These are phyloP conservation scores for Marasmius sp. DNA, from an alignment of 1,284 basidiomycete species.

Conservation along the genomic window DNA sequence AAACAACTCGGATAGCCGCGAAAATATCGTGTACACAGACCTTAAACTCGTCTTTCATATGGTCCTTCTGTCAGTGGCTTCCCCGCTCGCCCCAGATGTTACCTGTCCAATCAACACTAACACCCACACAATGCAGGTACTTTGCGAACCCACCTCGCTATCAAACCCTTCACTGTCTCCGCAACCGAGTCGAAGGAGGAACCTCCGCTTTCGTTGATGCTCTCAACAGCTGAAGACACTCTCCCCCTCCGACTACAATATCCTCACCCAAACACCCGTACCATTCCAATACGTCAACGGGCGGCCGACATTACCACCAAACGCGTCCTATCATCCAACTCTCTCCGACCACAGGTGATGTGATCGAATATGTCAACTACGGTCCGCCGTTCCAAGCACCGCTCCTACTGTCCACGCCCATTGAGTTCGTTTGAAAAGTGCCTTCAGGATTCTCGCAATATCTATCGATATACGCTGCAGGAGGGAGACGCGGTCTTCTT, in stretches of 20 bases:
- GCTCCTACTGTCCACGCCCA: conserved; percentile 50
- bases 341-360: conserved; percentile 21
- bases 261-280: conserved; percentile 66
- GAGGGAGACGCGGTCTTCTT: conserved; percentile 92
- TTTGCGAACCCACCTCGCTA: conserved; percentile 88
- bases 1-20: conserved; percentile 57
- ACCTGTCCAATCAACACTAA: neutral
- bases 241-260: conserved; percentile 57
- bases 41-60: conserved; percentile 89
- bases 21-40: conserved; percentile 96
- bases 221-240: conserved; percentile 52
- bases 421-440: conserved; percentile 64
- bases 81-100: conserved; percentile 12
- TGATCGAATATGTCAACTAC: conserved; percentile 80
- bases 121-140: conserved; percentile 56
- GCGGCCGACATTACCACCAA: conserved; percentile 81
- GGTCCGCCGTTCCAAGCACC: conserved; percentile 95
- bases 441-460: conserved; percentile 57
- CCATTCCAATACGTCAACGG: conserved; percentile 92
- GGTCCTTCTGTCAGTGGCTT: conserved; percentile 75
- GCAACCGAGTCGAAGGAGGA: conserved; percentile 84
- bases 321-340: conserved; percentile 84
- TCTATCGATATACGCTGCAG: conserved; percentile 67
- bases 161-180: conserved; percentile 89
- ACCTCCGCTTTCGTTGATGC: conserved; percentile 89